Percentiles rank a stretch among this genome's conserved stretches.
Evolutionary conservation across 2,329 filamentous ascomycete species (phyloP).

Genomic region (Cadophora sp.): DNA sequence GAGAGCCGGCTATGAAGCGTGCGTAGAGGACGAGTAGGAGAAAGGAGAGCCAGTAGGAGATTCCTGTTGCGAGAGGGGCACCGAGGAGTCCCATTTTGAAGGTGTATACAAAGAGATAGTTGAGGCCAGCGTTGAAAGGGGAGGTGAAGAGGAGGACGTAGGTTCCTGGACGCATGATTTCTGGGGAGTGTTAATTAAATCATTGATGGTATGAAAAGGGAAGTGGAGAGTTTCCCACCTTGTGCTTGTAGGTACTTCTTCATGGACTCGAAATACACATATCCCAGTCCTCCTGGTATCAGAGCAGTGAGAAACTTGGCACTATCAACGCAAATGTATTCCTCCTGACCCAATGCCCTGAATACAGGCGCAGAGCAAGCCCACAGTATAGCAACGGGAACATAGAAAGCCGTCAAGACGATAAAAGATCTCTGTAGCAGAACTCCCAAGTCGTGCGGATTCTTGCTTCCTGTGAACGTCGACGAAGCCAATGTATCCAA

Average conservation of each 20-base stretch:
- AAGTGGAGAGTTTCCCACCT: slow-evolving; percentile 61
- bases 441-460: slow-evolving; percentile 80
- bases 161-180: slow-evolving; percentile 80
- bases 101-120: slow-evolving; percentile 80
- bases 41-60: slow-evolving; percentile 88
- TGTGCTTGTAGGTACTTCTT: slow-evolving; percentile 92
- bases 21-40: slow-evolving; percentile 76
- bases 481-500: slow-evolving; percentile 85
- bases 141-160: slow-evolving; percentile 85
- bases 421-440: slow-evolving; percentile 79
- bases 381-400: slow-evolving; percentile 77
- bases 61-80: slow-evolving; percentile 80
- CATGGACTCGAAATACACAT: slow-evolving; percentile 85
- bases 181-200: slow-evolving; percentile 36
- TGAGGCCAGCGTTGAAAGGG: slow-evolving; percentile 80
- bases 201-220: slow-evolving; percentile 46
- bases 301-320: slow-evolving; percentile 75
- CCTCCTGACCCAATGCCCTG: slow-evolving; percentile 75
- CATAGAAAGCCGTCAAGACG: slow-evolving; percentile 74
- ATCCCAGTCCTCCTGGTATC: slow-evolving; percentile 82
- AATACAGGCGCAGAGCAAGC: slow-evolving; percentile 77
- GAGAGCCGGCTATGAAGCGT: slow-evolving; percentile 70
- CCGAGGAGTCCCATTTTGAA: slow-evolving; percentile 76
- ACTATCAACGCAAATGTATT: slow-evolving; percentile 76
- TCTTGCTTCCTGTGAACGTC: slow-evolving; percentile 80